phyloP scores from a whole-genome alignment of 2,329 filamentous ascomycete genomes.

The Thelonectria olida region DNA sequence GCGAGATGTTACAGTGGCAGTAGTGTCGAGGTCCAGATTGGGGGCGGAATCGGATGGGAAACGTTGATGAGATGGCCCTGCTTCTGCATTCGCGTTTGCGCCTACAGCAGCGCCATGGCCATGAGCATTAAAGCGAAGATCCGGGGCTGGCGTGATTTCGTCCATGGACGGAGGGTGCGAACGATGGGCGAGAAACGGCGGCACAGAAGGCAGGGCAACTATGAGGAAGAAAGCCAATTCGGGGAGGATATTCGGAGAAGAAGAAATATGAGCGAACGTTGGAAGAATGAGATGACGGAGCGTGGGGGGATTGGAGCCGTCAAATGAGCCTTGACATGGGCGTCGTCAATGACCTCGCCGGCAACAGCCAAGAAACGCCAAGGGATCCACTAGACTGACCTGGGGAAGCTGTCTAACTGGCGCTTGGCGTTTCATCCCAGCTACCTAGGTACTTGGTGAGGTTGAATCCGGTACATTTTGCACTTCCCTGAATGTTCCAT shows the following conservation, averaged over 20 bases:
- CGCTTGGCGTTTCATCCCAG: slow-evolving; percentile 25
- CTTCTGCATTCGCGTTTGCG: background rate
- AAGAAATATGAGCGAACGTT: slow-evolving; percentile 12
- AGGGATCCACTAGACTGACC: slow-evolving; percentile 30
- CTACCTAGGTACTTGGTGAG: background rate
- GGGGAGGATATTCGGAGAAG: background rate
- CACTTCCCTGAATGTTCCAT: background rate
- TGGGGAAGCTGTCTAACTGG: slow-evolving; percentile 29
- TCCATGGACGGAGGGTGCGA: slow-evolving; percentile 38
- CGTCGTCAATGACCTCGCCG: slow-evolving; percentile 20
- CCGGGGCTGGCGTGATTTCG: slow-evolving; percentile 39
- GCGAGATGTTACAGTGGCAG: slow-evolving; percentile 10
- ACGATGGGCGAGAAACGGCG: slow-evolving; percentile 27
- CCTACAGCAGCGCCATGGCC: slow-evolving; percentile 8
- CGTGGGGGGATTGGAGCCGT: background rate
- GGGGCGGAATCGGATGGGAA: slow-evolving; percentile 9
- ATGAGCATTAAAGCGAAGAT: slow-evolving; percentile 30
- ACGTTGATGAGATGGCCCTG: slow-evolving; percentile 24
- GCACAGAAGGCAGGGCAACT: background rate
- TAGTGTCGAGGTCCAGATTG: slow-evolving; percentile 1
- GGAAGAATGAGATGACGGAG: slow-evolving; percentile 14
- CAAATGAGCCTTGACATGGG: slow-evolving; percentile 16
- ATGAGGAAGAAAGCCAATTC: slow-evolving; percentile 7
- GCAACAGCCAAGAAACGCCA: slow-evolving; percentile 13
- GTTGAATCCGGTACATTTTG: background rate